Percentiles rank a stretch among this genome's conserved stretches.
Conservation (phyloP, 2,329 filamentous ascomycete genomes). For the Neonectria faginata region DNA sequence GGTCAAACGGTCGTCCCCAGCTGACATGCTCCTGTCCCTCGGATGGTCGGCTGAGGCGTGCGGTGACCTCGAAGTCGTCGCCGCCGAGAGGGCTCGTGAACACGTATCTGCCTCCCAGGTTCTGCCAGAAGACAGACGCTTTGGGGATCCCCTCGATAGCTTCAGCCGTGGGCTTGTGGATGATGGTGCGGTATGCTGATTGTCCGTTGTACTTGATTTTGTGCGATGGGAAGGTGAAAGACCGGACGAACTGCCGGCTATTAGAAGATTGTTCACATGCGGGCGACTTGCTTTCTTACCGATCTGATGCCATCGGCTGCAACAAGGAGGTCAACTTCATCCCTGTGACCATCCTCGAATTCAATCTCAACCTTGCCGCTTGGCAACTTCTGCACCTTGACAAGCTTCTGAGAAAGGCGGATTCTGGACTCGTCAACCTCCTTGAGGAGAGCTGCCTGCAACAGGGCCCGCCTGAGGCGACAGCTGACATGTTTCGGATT, state of each 20-base stretch:
- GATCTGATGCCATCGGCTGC: slow-evolving; percentile 66
- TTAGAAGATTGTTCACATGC: neutral
- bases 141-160: slow-evolving; percentile 48
- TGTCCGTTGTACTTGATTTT: slow-evolving; percentile 57
- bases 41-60: slow-evolving; percentile 29
- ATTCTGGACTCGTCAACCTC: slow-evolving; percentile 58
- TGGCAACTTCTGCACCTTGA: slow-evolving; percentile 52
- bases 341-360: slow-evolving; percentile 58
- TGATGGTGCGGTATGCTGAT: slow-evolving; percentile 50
- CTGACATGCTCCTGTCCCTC: slow-evolving; percentile 46
- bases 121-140: slow-evolving; percentile 49
- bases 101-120: slow-evolving; percentile 46
- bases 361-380: slow-evolving; percentile 52
- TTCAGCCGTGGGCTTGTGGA: slow-evolving; percentile 40
- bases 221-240: slow-evolving; percentile 56
- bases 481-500: slow-evolving; percentile 45
- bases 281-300: slow-evolving; percentile 41
- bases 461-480: slow-evolving; percentile 49
- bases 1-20: slow-evolving; percentile 47
- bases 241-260: slow-evolving; percentile 53
- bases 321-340: slow-evolving; percentile 59
- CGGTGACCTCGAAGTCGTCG: slow-evolving; percentile 51
- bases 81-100: slow-evolving; percentile 50
- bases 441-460: slow-evolving; percentile 62
- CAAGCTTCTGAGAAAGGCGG: slow-evolving; percentile 58